A percentile compares a stretch with the other conserved stretches of the same genome.
Conservation (phyloP, 148 eudicot genomes). For the Nepenthes gracilis region DNA sequence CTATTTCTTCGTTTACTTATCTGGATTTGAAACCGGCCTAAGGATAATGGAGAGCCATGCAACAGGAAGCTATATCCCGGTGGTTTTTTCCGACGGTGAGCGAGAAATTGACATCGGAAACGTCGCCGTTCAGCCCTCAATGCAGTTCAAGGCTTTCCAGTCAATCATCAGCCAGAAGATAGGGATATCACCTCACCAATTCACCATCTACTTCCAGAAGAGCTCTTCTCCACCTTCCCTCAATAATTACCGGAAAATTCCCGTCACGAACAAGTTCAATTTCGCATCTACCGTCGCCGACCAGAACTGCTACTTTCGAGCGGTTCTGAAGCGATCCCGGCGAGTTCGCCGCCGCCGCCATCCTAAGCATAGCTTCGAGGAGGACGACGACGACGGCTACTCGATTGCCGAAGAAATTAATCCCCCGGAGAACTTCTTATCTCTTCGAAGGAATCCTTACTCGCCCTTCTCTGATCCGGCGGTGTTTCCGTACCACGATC, state of each 20-base stretch:
- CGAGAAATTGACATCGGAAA: slow-evolving; percentile 35
- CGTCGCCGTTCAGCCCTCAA: slow-evolving; percentile 24
- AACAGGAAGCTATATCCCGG: slow-evolving; percentile 18
- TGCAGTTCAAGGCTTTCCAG: slow-evolving; percentile 48
- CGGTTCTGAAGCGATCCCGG: slow-evolving; percentile 42
- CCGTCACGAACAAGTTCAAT: slow-evolving; percentile 44
- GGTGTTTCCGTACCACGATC: background rate
- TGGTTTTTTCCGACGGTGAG: slow-evolving; percentile 60
- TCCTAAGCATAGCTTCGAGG: slow-evolving; percentile 7
- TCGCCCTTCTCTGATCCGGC: background rate
- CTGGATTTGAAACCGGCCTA: background rate
- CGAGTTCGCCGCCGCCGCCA: slow-evolving; percentile 22
- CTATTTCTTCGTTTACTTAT: no score
- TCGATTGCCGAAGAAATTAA: background rate
- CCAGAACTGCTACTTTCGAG: slow-evolving; percentile 24
- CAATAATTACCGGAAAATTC: slow-evolving; percentile 24
- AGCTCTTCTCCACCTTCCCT: background rate
- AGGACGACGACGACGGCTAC: background rate
- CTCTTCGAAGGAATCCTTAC: slow-evolving; percentile 7
- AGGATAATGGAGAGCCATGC: background rate
- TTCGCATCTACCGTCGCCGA: slow-evolving; percentile 21
- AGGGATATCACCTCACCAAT: slow-evolving; percentile 59
- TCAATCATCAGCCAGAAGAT: slow-evolving; percentile 29
- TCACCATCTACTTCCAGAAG: slow-evolving; percentile 42
- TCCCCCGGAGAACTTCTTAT: slow-evolving; percentile 12